A percentile compares a stretch with the other conserved stretches of the same genome.
Conservation (phyloP, 495 filamentous ascomycete species). For the Glonium stellatum region DNA sequence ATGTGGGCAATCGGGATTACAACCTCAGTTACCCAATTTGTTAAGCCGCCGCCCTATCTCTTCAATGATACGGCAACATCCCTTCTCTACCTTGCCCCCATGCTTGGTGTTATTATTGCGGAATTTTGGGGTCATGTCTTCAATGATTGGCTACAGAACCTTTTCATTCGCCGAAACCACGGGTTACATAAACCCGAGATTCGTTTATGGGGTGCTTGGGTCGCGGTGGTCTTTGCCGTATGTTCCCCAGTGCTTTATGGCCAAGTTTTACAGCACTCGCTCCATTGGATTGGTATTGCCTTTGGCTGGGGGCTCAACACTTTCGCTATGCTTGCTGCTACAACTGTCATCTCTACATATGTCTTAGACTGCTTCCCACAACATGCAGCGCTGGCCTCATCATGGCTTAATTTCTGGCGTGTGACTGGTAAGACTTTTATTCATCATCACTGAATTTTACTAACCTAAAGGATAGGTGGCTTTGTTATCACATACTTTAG, state of each 20-base stretch:
- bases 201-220: slow-evolving; percentile 25
- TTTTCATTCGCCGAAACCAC: slow-evolving; percentile 19
- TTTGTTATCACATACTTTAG: slow-evolving; percentile 47
- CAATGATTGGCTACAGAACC: slow-evolving; percentile 35
- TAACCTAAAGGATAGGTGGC: slow-evolving; percentile 25
- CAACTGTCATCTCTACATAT: slow-evolving; percentile 27
- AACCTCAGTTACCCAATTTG: slow-evolving; percentile 26
- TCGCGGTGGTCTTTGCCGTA: slow-evolving; percentile 3
- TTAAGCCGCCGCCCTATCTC: slow-evolving; percentile 34
- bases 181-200: slow-evolving; percentile 19
- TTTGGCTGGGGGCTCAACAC: slow-evolving; percentile 26
- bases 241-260: slow-evolving; percentile 23
- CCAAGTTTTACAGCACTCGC: slow-evolving; percentile 15
- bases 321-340: slow-evolving; percentile 22
- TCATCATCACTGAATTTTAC: slow-evolving; percentile 33
- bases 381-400: slow-evolving; percentile 38
- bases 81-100: slow-evolving; percentile 37
- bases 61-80: slow-evolving; percentile 31
- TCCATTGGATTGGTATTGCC: slow-evolving; percentile 18
- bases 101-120: slow-evolving; percentile 32
- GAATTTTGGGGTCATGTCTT: slow-evolving; percentile 39
- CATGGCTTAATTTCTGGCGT: too few species aligned
- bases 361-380: slow-evolving; percentile 42
- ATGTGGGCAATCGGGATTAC: slow-evolving; percentile 37
- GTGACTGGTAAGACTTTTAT: too few species aligned